Evolutionary conservation across 1,284 basidiomycete genomes (phyloP).

Genomic region (Xerocomus cyaneibrunnescens): DNA sequence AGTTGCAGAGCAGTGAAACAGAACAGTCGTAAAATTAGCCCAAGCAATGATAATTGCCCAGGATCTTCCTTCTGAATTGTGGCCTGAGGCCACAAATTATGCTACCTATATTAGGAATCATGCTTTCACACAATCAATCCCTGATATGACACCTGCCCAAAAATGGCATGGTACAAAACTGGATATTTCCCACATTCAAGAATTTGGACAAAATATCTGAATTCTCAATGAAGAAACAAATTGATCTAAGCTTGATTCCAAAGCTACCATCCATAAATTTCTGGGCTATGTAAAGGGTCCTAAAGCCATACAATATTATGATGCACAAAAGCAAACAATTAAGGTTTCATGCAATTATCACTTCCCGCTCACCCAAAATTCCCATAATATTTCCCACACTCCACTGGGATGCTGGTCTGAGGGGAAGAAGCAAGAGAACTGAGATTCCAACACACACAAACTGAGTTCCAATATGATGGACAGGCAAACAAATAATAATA

Average conservation of each 20-base stretch:
- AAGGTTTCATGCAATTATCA: not conserved
- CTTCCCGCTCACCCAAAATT: no score
- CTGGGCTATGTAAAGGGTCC: not conserved
- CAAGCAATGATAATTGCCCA: not conserved
- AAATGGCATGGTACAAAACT: not conserved
- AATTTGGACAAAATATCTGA: not conserved
- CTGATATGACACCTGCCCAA: not conserved
- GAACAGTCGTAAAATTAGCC: not conserved
- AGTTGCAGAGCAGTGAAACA: not conserved
- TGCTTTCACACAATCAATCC: not conserved
- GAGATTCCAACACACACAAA: no score
- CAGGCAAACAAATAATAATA: no score
- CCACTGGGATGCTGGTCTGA: no score
- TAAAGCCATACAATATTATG: not conserved
- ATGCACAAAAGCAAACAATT: not conserved
- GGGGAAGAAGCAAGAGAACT: no score
- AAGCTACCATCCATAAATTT: not conserved
- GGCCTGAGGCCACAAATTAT: not conserved
- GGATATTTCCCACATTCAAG: not conserved
- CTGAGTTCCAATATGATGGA: no score
- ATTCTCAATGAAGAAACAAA: not conserved
- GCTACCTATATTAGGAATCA: not conserved
- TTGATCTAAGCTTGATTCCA: not conserved
- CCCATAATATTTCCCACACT: no score
- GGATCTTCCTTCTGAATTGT: not conserved